Base-by-base conservation (phyloP, 1,139 yeast species). In the Pneumocystis wakefieldiae region DNA sequence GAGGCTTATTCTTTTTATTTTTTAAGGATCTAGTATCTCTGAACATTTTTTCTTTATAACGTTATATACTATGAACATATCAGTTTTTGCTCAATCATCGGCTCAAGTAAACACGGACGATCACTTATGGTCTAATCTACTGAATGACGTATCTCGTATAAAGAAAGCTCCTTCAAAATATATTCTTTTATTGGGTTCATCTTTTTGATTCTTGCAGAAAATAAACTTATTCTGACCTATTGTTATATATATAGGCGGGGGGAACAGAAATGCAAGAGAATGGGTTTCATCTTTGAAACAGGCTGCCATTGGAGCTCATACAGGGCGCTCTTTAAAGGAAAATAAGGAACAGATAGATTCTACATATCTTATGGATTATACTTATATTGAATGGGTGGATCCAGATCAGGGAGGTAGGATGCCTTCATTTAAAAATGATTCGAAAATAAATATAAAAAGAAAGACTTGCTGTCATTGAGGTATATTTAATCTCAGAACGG, bases 321-420 rank as follows among this genome's bases (percentile, higher is more conserved):
- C 14, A 48, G n/a, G 17, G 12, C 14, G 15, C 2, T 12, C 32
- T 5, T 24, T 24, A 1, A 24, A 17, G 3, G 7, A 19, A 24
- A 19, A 48, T 24, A 48, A 48, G 32, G 55, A 24, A 24, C 5
- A n/a, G 15, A 24, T 15, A 19, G 7, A 15, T 3, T 19, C 55
- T 5, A 48, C 55, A 8, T 48, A 24, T 48, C 55, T 48, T 24
- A 48, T 75, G 32, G 78, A 77, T 0, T 77, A 76, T 64, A 70
- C 76, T 0, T 76, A 66, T 65, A 67, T 75, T 7, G 74, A 74
- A 59, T 72, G 70, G 64, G 67, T 66, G 24, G 76, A 75, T 53
- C 67, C 67, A 3, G 73, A 73, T n/a, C 71, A 72, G 17, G 73
- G 72, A 36, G 74, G 71, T 63, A 69, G 7, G 29, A 14, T 58